These are phyloP conservation scores for Cladosporium sp. DNA, from an alignment of 2,329 filamentous ascomycete genomes.

Conservation along the genomic window DNA sequence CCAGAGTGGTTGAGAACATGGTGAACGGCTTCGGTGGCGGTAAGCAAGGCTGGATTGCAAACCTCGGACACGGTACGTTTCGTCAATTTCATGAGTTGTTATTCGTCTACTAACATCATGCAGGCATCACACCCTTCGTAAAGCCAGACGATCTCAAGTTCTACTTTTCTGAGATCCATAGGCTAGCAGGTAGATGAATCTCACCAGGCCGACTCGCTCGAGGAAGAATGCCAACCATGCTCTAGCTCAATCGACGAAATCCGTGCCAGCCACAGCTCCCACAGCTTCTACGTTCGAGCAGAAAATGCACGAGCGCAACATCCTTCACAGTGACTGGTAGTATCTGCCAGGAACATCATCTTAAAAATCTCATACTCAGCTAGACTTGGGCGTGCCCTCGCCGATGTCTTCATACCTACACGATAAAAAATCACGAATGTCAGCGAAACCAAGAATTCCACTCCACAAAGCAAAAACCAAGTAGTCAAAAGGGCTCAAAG, in stretches of 20 bases:
- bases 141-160: constrained; percentile 91
- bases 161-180: constrained; percentile 89
- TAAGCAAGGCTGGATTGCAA: constrained; percentile 94
- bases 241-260: constrained; percentile 32
- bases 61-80: constrained; percentile 83
- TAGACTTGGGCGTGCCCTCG: constrained; percentile 30
- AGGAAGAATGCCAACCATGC: constrained; percentile 32
- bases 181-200: constrained; percentile 42
- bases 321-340: constrained; percentile 38
- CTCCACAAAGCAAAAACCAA: not conserved
- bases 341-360: not conserved
- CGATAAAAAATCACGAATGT: constrained; percentile 14
- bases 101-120: constrained; percentile 25
- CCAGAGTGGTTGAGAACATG: constrained; percentile 79
- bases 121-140: constrained; percentile 90
- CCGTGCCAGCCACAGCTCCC: constrained; percentile 27
- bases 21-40: constrained; percentile 79
- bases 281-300: constrained; percentile 28
- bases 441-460: constrained; percentile 22
- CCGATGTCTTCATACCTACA: constrained; percentile 43
- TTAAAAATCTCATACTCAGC: not conserved
- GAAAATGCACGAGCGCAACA: constrained; percentile 39
- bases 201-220: constrained; percentile 20
- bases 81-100: not conserved
- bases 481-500: not conserved